phyloP scores from a whole-genome alignment of 2,329 filamentous ascomycete species.

The Aaosphaeria arxii region DNA sequence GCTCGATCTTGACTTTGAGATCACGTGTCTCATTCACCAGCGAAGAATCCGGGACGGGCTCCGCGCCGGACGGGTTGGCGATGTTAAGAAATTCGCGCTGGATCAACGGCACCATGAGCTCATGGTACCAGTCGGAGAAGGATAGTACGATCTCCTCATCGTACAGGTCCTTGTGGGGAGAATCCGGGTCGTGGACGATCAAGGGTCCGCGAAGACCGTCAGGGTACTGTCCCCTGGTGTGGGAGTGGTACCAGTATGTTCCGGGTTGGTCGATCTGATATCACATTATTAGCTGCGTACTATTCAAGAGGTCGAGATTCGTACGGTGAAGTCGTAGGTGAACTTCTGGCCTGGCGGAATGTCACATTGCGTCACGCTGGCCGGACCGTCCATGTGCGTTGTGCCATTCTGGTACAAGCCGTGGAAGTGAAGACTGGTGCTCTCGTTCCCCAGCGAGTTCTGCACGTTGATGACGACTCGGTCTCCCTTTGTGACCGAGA shows the following conservation, averaged over 20 bases:
- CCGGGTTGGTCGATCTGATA: slow-evolving; percentile 44
- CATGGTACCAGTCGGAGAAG: slow-evolving; percentile 73
- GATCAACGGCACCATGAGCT: slow-evolving; percentile 48
- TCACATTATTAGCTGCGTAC: neutral
- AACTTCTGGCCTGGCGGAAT: slow-evolving; percentile 63
- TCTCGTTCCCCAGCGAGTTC: slow-evolving; percentile 62
- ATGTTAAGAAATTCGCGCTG: slow-evolving; percentile 26
- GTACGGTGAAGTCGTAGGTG: slow-evolving; percentile 53
- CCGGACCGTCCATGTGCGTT: slow-evolving; percentile 68
- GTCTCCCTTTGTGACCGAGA: slow-evolving; percentile 71
- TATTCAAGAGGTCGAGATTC: neutral
- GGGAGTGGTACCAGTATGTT: slow-evolving; percentile 67
- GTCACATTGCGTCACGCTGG: slow-evolving; percentile 52
- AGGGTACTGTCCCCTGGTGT: slow-evolving; percentile 59
- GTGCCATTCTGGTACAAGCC: slow-evolving; percentile 74
- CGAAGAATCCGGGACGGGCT: slow-evolving; percentile 63
- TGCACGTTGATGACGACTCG: slow-evolving; percentile 64
- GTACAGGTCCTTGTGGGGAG: slow-evolving; percentile 53
- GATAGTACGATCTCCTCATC: slow-evolving; percentile 63
- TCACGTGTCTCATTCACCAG: slow-evolving; percentile 62
- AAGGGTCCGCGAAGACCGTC: slow-evolving; percentile 68
- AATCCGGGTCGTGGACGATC: slow-evolving; percentile 60
- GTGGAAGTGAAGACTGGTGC: slow-evolving; percentile 70
- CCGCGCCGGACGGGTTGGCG: slow-evolving; percentile 54
- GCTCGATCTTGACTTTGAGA: slow-evolving; percentile 43